Base-by-base conservation (phyloP, 495 filamentous ascomycete species). In the Pseudomonodictys pantanalensis region DNA sequence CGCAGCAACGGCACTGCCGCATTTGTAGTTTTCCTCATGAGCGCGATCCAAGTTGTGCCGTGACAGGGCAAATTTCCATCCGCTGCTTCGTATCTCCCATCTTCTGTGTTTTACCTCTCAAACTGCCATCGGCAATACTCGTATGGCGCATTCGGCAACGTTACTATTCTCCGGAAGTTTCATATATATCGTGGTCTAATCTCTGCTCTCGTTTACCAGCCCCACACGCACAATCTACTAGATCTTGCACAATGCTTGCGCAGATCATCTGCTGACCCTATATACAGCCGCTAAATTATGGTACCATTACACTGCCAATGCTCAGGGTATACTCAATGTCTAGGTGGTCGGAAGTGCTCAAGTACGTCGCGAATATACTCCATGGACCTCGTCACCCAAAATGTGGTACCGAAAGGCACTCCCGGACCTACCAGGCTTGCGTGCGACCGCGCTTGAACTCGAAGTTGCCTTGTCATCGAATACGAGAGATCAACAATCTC, bases 101-200 rank as follows among this genome's bases (percentile, higher is more conserved):
- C 25, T 28, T 49, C 10, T 2, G 10, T n/a, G 22, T 15, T 41
- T 18, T 3, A n/a, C 38, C 15, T 41, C 15, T 15, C 20, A 18
- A 8, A 12, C 38, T 18, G 38, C 5, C 28, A 29, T 17, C 55
- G 55, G 55, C 55, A 58, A 58, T 58, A 58, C 24, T 57, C 41
- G 42, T 35, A 46, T 20, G 18, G 20, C 2, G n/a, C 26, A 12
- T 11, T 29, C 45, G 55, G 55, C 45, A 12, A 26, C 24, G 17
- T 17, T 50, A 12, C 32, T 32, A 42, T 50, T 58, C 29, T 50
- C 44, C 45, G 32, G 44, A 30, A 42, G 55, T 58, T 58, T 58
- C 55, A 58, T 51, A 41, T 58, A 58, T 42, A 58, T 5, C 29
- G 53, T 51, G 22, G 22, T 46, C 18, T 46, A 42, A 50, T 51